Conservation (phyloP, 257 asterid genomes). For the Solanum ahanhuiri region DNA sequence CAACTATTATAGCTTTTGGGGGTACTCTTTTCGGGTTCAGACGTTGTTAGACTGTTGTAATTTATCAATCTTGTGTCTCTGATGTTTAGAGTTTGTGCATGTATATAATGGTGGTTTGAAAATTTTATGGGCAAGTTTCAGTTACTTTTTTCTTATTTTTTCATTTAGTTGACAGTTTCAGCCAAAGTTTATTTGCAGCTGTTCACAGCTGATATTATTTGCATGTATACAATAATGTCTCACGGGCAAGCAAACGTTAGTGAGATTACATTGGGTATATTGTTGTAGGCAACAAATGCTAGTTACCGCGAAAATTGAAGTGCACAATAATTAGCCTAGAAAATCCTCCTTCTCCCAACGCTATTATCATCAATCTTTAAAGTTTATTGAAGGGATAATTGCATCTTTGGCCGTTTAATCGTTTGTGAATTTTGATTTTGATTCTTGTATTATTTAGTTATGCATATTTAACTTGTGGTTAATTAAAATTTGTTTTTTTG, state of each 20-base stretch:
- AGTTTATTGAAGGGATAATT: no score
- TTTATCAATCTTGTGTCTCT: not conserved
- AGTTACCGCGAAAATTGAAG: not conserved
- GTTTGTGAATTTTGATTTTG: not conserved
- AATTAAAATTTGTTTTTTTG: not conserved
- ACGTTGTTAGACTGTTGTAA: not conserved
- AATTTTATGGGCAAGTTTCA: not conserved
- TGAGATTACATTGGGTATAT: not conserved
- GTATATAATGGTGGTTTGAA: not conserved
- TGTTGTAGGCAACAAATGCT: not conserved
- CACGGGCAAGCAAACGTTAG: not conserved
- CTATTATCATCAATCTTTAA: not conserved
- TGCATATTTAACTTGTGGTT: not conserved
- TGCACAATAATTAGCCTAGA: not conserved
- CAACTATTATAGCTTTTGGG: not conserved
- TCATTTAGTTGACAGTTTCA: not conserved
- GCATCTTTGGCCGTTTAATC: not conserved
- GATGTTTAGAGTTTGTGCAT: not conserved
- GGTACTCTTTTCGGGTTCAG: not conserved
- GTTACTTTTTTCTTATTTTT: not conserved
- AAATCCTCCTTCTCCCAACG: not conserved
- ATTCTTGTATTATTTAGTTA: not conserved
- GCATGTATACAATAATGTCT: not conserved
- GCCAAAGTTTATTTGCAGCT: not conserved
- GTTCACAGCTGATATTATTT: not conserved